Evolutionary conservation across 225 moss, liverwort and hornwort genomes (phyloP), one percentile per base, ranked within the genome.

Genomic region (Lunularia cruciata): DNA sequence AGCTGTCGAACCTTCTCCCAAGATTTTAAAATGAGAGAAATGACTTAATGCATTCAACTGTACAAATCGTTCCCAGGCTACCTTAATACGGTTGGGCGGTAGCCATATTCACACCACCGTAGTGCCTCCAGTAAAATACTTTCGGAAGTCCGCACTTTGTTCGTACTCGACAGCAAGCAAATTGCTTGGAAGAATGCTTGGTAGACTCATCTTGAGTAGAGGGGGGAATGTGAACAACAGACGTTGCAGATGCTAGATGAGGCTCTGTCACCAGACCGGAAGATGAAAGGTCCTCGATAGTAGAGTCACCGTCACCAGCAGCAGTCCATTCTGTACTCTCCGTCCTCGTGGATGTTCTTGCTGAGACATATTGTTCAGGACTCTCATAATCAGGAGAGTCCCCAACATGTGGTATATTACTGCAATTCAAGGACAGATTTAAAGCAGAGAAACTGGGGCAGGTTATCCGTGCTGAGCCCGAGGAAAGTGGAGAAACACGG

Each of bases 371-470:
- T 27, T 69, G 80, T 13, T 77, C 81, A 6, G 81, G 81, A 39
- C 65, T 65, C 3, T 81, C 73, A 65, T 65, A 77, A 30, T 71
- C 81, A 36, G 66, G 73, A 49, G 81, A 77, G 6, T 77, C 81
- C 18, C 73, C 77, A 4, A 74, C 73, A 60, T 34, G 73, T 31
- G 30, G 46, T 31, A 47, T 65, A 18, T 73, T 33, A 39, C 77
- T 74, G 60, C 81, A 81, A 65, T 74, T 81, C 12, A 81, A 45
- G 36, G 77, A 66, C 47, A 81, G 82, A 57, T 94, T 89, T 27
- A 94, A 82, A 63, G 89, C 73, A 73, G 91, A 76, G 67, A 94
- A 88, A 59, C 89, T 89, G 64, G 94, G 86, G 63, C 91, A 94
- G 57, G 87, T 91, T 67, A 94, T 63, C 34, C 87, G 86, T 10